These are phyloP conservation scores for Trichosporon asahii DNA, from an alignment of 1,284 basidiomycete species.

Conservation along the genomic window DNA sequence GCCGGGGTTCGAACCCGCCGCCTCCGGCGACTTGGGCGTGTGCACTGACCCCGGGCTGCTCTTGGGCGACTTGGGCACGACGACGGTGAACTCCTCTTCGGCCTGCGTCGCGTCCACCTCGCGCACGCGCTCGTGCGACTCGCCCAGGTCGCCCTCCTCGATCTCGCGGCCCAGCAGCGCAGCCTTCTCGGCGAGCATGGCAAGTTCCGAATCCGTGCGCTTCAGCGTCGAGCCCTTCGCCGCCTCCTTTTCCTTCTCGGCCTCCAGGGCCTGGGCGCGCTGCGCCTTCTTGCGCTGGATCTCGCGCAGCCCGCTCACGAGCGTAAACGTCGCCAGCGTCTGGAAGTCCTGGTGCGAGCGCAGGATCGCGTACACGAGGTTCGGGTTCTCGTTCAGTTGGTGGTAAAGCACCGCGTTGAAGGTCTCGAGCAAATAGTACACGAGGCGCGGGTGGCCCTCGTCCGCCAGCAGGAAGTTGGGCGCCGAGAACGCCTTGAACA, in stretches of 20 bases:
- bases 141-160: constrained; percentile 28
- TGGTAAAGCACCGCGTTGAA: constrained; percentile 79
- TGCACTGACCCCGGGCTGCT: background rate
- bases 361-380: constrained; percentile 80
- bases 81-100: constrained; percentile 2
- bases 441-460: constrained; percentile 84
- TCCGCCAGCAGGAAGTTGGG: constrained; percentile 86
- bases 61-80: constrained; percentile 7
- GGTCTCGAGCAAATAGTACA: constrained; percentile 71
- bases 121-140: constrained; percentile 2
- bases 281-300: constrained; percentile 68
- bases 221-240: constrained; percentile 10
- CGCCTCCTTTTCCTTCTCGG: constrained; percentile 31
- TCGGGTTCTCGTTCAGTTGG: constrained; percentile 69
- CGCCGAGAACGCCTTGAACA: constrained; percentile 84
- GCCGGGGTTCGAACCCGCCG: background rate
- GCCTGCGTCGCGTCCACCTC: background rate
- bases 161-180: constrained; percentile 39
- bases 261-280: constrained; percentile 55
- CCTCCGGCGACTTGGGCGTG: background rate
- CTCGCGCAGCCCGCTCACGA: constrained; percentile 75
- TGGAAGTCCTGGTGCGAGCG: constrained; percentile 78
- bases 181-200: constrained; percentile 49
- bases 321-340: constrained; percentile 80
- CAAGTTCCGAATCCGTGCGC: constrained; percentile 43